Base-by-base conservation (phyloP, 768 basidiomycete genomes). In the Amyloporia xantha region DNA sequence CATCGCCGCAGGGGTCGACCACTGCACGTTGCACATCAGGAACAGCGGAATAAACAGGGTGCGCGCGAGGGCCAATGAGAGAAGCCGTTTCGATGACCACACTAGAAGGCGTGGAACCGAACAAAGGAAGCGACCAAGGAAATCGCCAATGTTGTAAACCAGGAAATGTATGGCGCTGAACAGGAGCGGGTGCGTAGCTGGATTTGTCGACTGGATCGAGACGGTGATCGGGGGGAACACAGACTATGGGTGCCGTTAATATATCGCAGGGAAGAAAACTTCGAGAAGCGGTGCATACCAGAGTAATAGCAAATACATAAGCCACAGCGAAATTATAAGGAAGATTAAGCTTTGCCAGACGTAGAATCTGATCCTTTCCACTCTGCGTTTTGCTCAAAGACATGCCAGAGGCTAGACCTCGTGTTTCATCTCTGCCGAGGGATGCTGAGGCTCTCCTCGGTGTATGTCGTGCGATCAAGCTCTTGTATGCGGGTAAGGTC, bases 201-300 rank as follows among this genome's bases (percentile, higher is more conserved):
- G 74, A 53, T 83, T 83, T 12, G 78, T 79, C 2, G 93, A 78
- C 30, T 67, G 64, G 45, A 96, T 79, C 0, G 84, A 85, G 3
- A 83, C 77, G 2, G 93, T 93, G 54, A 92, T 84, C 0, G 92
- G 78, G 4, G 93, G 93, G 67, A 79, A 95, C 41, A 94, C 84
- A 25, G 91, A 77, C 92, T 95, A 54, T 20, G 50, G 45, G 41
- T 44, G 4, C 35, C 54, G 33, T 20, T 35, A 33, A 17, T 10
- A 25, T 11, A 25, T 17, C 33, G 47, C 13, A 4, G 26, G 44
- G 7, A 45, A n/a, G n/a, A n/a, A n/a, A n/a, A n/a, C n/a, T n/a
- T 27, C 39, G 11, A 11, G 20, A 25, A 26, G 24, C 5, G 35
- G 23, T 12, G 68, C 82, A 56, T 59, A 91, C 91, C 61, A 95